Evolutionary conservation across 352 stramenopile genomes (phyloP), one percentile per base, ranked within the genome.

Genomic region (Phytopythium oedochilum): DNA sequence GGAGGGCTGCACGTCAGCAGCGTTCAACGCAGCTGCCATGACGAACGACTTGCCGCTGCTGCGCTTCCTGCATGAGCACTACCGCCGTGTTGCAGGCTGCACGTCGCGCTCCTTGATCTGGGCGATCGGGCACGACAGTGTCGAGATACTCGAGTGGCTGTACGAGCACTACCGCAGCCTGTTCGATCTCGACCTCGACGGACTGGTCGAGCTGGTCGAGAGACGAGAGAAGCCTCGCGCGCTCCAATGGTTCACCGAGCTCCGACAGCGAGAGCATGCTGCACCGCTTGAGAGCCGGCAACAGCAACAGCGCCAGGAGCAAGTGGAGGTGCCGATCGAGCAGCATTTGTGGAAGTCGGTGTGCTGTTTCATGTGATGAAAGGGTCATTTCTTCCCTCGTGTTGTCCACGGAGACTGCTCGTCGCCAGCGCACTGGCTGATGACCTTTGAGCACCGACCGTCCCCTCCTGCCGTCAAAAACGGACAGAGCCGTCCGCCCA

Each of bases 1-100:
- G 1, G 68, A 76, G 39, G 68, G 68, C 6, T 70, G 60, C 22
- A 71, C 68, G 20, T 53, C 55, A 3, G 32, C 57, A 25, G 68
- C 68, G 4, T 69, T 76, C 64, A 59, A 76, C 46, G 25, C 51
- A 12, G 68, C 68, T 3, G 54, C 64, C 8, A 43, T 55, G 14
- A 55, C 45, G 17, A 54, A 59, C 23, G 57, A 76, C 50, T 25
- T 73, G 23, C 48, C 60, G 23, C 39, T 73, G 18, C 54, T 76
- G 22, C 56, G 63, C 28, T 76, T 60, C 40, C 36, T 76, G 11
- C 61, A 76, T 20, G 40, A 45, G 7, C 44, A 71, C 48, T 67
- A 64, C 7, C 20, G 18, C 20, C 48, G 63, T 22, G 57, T 43
- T 10, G 40, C 36, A 5, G n/a, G 68, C 26, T 66, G 54, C 36